Percentiles rank a stretch among this genome's conserved stretches.
Conservation (phyloP, 495 filamentous ascomycete species). For the Evernia prunastri region DNA sequence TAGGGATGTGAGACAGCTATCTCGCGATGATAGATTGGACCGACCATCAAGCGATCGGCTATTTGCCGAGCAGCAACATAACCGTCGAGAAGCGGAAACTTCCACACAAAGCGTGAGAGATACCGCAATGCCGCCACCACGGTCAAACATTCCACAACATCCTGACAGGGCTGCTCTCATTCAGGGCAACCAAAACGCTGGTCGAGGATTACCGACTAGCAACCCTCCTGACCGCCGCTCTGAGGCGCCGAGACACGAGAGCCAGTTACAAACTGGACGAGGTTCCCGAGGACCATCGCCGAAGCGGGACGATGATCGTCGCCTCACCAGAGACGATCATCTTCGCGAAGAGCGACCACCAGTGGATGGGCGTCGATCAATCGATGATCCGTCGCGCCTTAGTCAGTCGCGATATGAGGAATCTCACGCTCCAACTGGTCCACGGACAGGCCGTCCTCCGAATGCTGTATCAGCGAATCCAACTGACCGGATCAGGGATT, state of each 20-base stretch:
- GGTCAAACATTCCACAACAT: conserved; percentile 22
- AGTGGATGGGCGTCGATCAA: conserved; percentile 15
- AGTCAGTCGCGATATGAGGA: conserved; percentile 20
- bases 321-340: conserved; percentile 15
- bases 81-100: conserved; percentile 9
- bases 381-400: conserved; percentile 17
- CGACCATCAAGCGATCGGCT: conserved; percentile 15
- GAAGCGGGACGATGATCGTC: conserved; percentile 22
- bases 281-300: conserved; percentile 25
- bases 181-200: conserved; percentile 22
- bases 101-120: conserved; percentile 19
- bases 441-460: conserved; percentile 22
- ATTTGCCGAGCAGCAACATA: conserved; percentile 14
- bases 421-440: conserved; percentile 25
- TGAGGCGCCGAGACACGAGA: conserved; percentile 18
- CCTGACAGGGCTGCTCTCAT: conserved; percentile 27
- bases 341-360: conserved; percentile 22
- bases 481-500: conserved; percentile 24
- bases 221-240: conserved; percentile 22
- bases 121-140: conserved; percentile 22
- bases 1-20: conserved; percentile 19
- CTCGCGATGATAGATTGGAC: conserved; percentile 19
- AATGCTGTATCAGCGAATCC: conserved; percentile 11
- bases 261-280: conserved; percentile 16
- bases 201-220: conserved; percentile 9